Base-by-base conservation (phyloP, 2,329 filamentous ascomycete species). In the Monascus ruber region DNA sequence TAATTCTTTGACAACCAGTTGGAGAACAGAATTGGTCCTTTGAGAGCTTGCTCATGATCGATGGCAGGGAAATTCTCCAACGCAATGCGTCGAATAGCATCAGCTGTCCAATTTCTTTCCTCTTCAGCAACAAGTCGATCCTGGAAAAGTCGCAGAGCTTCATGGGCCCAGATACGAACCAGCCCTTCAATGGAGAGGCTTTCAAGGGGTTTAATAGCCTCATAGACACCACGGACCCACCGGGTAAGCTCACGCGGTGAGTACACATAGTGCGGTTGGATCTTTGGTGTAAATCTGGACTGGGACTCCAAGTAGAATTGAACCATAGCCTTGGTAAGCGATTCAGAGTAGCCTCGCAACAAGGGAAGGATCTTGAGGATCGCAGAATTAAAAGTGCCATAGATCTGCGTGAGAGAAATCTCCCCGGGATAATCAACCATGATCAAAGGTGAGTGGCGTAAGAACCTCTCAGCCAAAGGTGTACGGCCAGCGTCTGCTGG, bases 1-100 rank as follows among this genome's bases (percentile, higher is more conserved):
- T 99, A 99, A 61, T 99, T 85, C 77, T 94, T 96, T 8, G 89
- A 96, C 5, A 98, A 74, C 91, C 91, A 99, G 67, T 98, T 99
- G 5, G 93, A 98, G 73, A 94, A 99, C 40, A 99, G 70, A 39
- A 99, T 96, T 1, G 91, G 93, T 0, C 86, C 86, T 47, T 85
- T 84, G 26, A 99, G 76, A 35, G 91, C 88, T 61, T 86, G 83
- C 33, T 83, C 74, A 50, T 95, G 84, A 45, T 98, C 85, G 44
- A 98, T 85, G n/a, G 80, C 94, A 1, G 91, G 91, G 74, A 99
- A 99, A 58, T 84, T 79, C 44, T 95, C 84, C 33, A 91, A 66
- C 0, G 91, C 91, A 53, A 96, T 89, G 35, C 85, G 78, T 39
- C 79, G 79, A 32, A 96, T 84, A 8, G 83, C 79, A 45, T 94